Percentiles rank a stretch among this genome's conserved stretches.
Evolutionary conservation across 495 filamentous ascomycete genomes (phyloP).

Genomic region (Hyaloscypha variabilis): DNA sequence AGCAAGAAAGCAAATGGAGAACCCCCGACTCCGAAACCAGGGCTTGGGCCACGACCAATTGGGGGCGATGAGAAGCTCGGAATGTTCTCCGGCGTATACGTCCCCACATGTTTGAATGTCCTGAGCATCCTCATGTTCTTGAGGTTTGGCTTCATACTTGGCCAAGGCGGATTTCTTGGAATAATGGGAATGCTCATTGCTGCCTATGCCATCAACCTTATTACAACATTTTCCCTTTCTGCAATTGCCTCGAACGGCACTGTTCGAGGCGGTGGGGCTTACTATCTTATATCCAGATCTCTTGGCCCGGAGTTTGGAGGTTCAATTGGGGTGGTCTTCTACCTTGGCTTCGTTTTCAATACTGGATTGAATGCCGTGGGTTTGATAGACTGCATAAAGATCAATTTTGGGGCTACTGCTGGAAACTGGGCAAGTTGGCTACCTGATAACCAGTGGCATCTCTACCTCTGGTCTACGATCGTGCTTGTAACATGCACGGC

Average conservation of each 20-base stretch:
- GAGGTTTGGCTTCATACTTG: constrained; percentile 78
- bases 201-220: constrained; percentile 76
- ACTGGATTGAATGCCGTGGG: constrained; percentile 89
- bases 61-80: constrained; percentile 64
- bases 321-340: constrained; percentile 90
- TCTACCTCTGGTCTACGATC: constrained; percentile 76
- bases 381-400: constrained; percentile 77
- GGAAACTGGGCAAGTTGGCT: constrained; percentile 65
- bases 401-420: constrained; percentile 68
- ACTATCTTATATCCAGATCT: constrained; percentile 86
- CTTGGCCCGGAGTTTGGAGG: constrained; percentile 89
- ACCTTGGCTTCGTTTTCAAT: constrained; percentile 81
- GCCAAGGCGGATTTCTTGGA: constrained; percentile 76
- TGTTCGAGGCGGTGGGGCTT: constrained; percentile 84
- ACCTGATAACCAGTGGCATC: constrained; percentile 72
- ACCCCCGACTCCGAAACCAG: constrained; percentile 34
- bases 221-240: constrained; percentile 84
- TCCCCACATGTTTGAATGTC: constrained; percentile 87
- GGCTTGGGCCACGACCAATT: constrained; percentile 44
- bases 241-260: constrained; percentile 91
- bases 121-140: constrained; percentile 93
- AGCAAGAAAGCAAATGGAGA: constrained; percentile 33
- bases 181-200: constrained; percentile 73
- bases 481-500: constrained; percentile 73
- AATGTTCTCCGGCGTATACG: constrained; percentile 79